Evolutionary conservation across 805 yeast genomes (phyloP), one percentile per base, ranked within the genome.

Genomic region (Yarrowia osloensis): DNA sequence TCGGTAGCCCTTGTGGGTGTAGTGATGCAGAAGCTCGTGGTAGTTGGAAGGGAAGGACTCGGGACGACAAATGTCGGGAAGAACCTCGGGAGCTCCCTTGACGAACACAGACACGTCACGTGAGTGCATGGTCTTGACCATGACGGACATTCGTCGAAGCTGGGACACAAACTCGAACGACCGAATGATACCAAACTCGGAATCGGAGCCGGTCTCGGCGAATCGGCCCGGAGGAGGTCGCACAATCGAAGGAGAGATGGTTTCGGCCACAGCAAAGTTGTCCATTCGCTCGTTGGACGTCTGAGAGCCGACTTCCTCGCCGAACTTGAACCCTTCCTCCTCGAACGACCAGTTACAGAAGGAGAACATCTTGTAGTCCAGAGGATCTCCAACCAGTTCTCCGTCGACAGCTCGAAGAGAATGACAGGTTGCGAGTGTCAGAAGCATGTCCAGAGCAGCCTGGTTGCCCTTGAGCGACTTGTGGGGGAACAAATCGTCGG

Each of bases 21-120:
- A 95, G 68, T 87, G 82, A 73, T 91, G 88, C 39, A 95, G 80
- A 24, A 89, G 75, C 37, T 88, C 89, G 26, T 88, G 88, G 74
- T 84, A 95, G 72, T 92, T 85, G 1, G 76, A 74, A 0, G 99
- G 99, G 59, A 95, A 77, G 0, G 92, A 80, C 21, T 83, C 85
- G 1, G 88, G 85, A 17, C 80, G 78, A 77, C 99, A 95, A 33
- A 95, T 85, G 19, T 86, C 88, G 33, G 84, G 80, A 82, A 95
- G 90, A 12, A 93, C 90, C 75, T 95, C 99, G 0, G 99, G 99
- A 0, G 99, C 99, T 59, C 99, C 99, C 74, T 95, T 95, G 13
- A 95, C 91, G 74, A 85, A 88, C 0, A 87, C 85, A 69, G 79
- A 77, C 69, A 81, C 80, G 21, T 77, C 75, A 22, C 79, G 76